Evolutionary conservation across 768 basidiomycete genomes (phyloP), one percentile per base, ranked within the genome.

Genomic region (Xanthoconium purpureum): DNA sequence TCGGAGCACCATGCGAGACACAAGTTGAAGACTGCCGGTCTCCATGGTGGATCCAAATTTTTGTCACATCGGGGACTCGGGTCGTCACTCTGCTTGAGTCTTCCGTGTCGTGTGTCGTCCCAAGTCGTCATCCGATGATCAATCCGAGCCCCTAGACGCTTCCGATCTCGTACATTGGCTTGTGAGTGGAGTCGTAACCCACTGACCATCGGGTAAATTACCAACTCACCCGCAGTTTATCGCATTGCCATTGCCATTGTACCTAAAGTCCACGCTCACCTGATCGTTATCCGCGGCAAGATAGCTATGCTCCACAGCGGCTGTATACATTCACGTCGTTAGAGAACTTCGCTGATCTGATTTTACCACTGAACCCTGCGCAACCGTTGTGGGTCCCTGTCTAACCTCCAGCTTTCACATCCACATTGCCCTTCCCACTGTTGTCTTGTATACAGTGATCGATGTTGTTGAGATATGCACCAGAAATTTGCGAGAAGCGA

Each of bases 281-380:
- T 28, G 39, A 49, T 56, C 37, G 44, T 39, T 39, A 36, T 44
- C 47, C 36, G 13, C 24, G 46, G 33, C 40, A 48, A 56, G 53
- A 58, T 58, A 56, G 28, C 38, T 14, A 47, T 37, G 50, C 37
- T 30, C 50, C 50, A 51, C 40, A 40, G 49, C 46, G 52, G 35
- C 44, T 29, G 29, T 17, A 30, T 55, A 39, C 32, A 33, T 47
- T 46, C 55, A 54, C 52, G 46, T 58, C 63, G 66, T 49, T 17
- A 56, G 20, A 66, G 58, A 54, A 66, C 17, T 39, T 52, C 43
- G 14, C 37, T 46, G 50, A 63, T 66, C 49, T 33, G 55, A 63
- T 56, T 50, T 33, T 45, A 63, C 57, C 62, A 47, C 24, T 54
- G 46, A 56, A 64, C 66, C 64, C 64, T 69, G 66, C 48, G 37